Conservation (phyloP, 495 filamentous ascomycete genomes). For the Podospora didyma region DNA sequence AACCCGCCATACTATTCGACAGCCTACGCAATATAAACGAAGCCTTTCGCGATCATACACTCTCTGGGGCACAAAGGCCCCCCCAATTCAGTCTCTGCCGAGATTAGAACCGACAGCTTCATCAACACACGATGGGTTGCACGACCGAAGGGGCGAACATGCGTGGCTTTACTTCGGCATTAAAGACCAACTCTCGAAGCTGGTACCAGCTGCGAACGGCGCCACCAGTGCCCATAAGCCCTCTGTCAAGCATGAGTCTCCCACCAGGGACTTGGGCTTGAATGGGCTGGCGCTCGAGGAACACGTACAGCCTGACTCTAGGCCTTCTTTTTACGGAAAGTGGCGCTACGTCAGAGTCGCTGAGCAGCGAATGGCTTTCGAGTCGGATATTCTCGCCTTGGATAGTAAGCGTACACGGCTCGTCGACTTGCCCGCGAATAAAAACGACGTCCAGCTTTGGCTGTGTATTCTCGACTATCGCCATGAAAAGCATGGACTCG, state of each 20-base stretch:
- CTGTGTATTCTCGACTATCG: slow-evolving; percentile 58
- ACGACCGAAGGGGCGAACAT: too few relatives aligned
- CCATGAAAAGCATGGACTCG: slow-evolving; percentile 54
- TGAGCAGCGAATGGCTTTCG: slow-evolving; percentile 22
- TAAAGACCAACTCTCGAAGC: too few relatives aligned
- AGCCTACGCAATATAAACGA: neutral
- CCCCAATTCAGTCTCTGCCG: too few relatives aligned
- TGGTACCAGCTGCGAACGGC: too few relatives aligned
- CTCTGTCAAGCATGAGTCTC: neutral
- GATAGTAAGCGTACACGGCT: slow-evolving; percentile 37
- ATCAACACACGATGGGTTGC: too few relatives aligned
- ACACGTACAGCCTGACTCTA: slow-evolving; percentile 15
- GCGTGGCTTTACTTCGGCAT: too few relatives aligned
- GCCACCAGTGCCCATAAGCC: neutral
- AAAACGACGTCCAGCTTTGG: slow-evolving; percentile 59
- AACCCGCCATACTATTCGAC: neutral
- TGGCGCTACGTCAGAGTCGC: slow-evolving; percentile 16
- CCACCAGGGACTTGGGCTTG: neutral
- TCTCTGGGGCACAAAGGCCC: too few relatives aligned
- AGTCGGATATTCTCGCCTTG: slow-evolving; percentile 46
- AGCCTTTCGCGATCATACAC: neutral
- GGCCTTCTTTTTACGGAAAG: slow-evolving; percentile 12
- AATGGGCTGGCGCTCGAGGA: neutral
- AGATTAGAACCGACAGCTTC: too few relatives aligned
- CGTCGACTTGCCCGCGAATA: slow-evolving; percentile 49